Base-by-base conservation (phyloP, 129 eudicot species). In the Heracleum sosnowskyi region DNA sequence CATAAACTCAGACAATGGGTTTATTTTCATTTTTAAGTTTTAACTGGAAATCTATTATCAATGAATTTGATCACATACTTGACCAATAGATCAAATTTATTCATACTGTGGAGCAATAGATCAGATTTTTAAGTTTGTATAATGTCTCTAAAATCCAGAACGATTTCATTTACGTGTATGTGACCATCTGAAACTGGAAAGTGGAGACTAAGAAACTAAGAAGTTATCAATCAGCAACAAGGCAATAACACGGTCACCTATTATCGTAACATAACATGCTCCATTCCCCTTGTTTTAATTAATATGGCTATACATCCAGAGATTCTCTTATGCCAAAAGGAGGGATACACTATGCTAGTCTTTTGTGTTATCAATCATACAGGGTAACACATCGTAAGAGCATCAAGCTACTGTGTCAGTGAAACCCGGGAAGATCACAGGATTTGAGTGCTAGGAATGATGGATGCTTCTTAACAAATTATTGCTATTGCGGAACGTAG, bases 401-500 rank as follows among this genome's bases (percentile, higher is more conserved):
- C 51, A 46, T 15, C 29, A 22, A 53, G 29, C 29, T 53, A 24
- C 29, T 53, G 3, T 53, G 11, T 47, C 53, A 4, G 7, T 47
- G 18, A 47, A 47, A 15, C 22, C 22, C 7, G 53, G 20, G n/a
- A 20, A 57, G 33, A 60, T 60, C 70, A 31, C 31, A 9, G n/a
- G 15, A 60, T 7, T 26, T 60, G 68, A 60, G 37, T 29, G 70
- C 70, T 29, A 15, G 7, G 22, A 29, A 29, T 29, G 36, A 10
- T 12, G 35, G 22, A 29, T 64, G 39, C 22, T 28, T 64, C 70
- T 29, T 57, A 4, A 29, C 16, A 64, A 26, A 12, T 16, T 16
- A 64, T 31, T 12, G 70, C 70, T 29, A 13, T 31, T 64, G 68
- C 49, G 88, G 85, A 39, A 91, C 80, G 57, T 75, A 83, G 69